Conservation (phyloP, 441 rosid genomes). For the Dalechampia spathulata region DNA sequence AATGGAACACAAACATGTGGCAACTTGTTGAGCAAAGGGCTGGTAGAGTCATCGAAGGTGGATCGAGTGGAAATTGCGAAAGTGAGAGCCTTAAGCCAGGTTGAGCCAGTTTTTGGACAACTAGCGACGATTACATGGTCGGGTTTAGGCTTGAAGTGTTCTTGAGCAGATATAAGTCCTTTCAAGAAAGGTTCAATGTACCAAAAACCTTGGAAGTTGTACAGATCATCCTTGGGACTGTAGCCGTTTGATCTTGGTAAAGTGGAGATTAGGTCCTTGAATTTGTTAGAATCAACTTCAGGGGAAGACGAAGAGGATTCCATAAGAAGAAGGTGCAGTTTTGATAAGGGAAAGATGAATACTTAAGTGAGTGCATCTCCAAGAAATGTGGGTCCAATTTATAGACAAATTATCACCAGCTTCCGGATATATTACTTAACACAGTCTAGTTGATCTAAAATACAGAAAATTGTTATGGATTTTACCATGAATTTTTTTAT, state of each 20-base stretch:
- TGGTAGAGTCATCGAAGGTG: not conserved
- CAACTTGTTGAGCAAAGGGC: conserved; percentile 21
- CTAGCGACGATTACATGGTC: not conserved
- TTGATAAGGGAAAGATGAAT: no score
- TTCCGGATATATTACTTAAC: no score
- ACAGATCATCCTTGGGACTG: not conserved
- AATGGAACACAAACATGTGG: conserved; percentile 44
- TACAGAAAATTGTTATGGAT: no score
- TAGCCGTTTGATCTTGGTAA: not conserved
- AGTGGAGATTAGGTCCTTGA: not conserved
- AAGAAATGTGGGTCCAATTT: no score
- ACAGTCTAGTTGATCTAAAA: no score
- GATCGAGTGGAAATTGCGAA: not conserved
- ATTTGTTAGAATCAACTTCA: no score
- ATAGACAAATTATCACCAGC: no score
- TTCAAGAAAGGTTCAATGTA: not conserved
- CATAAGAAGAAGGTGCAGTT: no score
- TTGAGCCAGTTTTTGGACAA: not conserved
- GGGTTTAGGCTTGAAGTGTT: not conserved
- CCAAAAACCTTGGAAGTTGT: conserved; percentile 8
- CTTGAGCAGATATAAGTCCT: not conserved
- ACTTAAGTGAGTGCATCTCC: no score
- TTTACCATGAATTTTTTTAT: no score
- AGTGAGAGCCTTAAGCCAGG: not conserved
- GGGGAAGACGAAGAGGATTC: no score